Conservation (phyloP, 371 early-diverging fungal species). For the Mucor mucedo region DNA sequence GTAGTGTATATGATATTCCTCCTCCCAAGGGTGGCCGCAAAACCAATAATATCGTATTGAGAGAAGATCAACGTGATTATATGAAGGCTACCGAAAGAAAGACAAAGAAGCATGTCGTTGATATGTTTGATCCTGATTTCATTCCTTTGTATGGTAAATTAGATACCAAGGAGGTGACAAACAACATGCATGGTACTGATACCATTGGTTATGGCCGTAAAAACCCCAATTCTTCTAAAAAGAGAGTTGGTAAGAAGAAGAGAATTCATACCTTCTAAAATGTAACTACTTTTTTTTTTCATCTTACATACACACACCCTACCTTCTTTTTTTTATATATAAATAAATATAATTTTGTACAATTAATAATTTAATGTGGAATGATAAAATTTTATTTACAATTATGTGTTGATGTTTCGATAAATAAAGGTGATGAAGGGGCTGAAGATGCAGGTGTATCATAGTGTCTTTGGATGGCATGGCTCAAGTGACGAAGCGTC, state of each 20-base stretch:
- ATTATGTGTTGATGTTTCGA: neutral
- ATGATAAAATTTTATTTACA: conserved; percentile 3
- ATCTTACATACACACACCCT: neutral
- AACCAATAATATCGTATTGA: conserved; percentile 79
- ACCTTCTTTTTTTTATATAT: conserved; percentile 1
- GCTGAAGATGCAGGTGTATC: conserved; percentile 26
- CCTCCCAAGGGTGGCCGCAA: conserved; percentile 82
- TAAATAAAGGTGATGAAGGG: conserved; percentile 25
- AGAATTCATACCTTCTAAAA: conserved; percentile 24
- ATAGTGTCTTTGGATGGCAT: conserved; percentile 27
- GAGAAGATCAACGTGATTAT: conserved; percentile 93
- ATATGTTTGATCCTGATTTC: conserved; percentile 82
- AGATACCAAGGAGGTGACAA: conserved; percentile 44
- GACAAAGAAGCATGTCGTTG: conserved; percentile 59
- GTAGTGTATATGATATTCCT: conserved; percentile 91
- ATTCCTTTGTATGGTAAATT: conserved; percentile 68
- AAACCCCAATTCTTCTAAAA: conserved; percentile 82
- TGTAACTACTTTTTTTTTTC: neutral
- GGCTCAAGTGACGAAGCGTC: conserved; percentile 35
- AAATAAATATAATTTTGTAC: conserved; percentile 10
- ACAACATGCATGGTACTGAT: conserved; percentile 72
- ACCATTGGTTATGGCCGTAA: conserved; percentile 84
- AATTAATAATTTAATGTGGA: neutral
- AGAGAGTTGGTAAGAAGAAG: conserved; percentile 62
- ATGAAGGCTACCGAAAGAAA: conserved; percentile 59